Conservation (phyloP, 768 basidiomycete genomes). For the Kwoniella botswanensis region DNA sequence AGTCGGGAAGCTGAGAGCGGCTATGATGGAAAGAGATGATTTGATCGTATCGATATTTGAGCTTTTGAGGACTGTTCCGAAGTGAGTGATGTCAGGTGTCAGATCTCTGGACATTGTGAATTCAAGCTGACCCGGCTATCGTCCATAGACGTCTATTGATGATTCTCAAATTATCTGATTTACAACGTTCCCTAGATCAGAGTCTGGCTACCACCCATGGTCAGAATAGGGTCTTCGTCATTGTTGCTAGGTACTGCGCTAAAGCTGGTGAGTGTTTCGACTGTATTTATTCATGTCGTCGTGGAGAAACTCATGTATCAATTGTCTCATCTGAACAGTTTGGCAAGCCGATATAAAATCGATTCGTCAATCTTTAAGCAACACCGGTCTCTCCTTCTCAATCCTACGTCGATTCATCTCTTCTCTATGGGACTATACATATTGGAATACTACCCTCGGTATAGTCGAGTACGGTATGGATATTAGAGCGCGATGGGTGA, state of each 20-base stretch:
- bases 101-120: no score
- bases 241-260: constrained; percentile 86
- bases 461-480: constrained; percentile 55
- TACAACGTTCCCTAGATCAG: constrained; percentile 82
- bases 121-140: constrained; percentile 63
- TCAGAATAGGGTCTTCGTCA: constrained; percentile 83
- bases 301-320: constrained; percentile 22
- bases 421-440: constrained; percentile 34
- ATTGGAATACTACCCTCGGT: constrained; percentile 44
- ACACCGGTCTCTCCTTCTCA: constrained; percentile 34
- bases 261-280: constrained; percentile 33
- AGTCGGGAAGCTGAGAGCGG: constrained; percentile 77
- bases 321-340: constrained; percentile 58
- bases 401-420: constrained; percentile 25
- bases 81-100: constrained; percentile 60
- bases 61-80: constrained; percentile 81
- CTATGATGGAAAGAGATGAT: constrained; percentile 81
- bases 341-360: constrained; percentile 43
- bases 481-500: constrained; percentile 44
- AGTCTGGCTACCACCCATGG: constrained; percentile 79
- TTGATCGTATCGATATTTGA: constrained; percentile 83
- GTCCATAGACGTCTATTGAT: constrained; percentile 58
- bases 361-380: constrained; percentile 18
- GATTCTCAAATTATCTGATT: constrained; percentile 70
- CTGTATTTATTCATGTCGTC: neutral